These are phyloP conservation scores for Phialophora verrucosa DNA, from an alignment of 2,329 filamentous ascomycete species.

Conservation along the genomic window DNA sequence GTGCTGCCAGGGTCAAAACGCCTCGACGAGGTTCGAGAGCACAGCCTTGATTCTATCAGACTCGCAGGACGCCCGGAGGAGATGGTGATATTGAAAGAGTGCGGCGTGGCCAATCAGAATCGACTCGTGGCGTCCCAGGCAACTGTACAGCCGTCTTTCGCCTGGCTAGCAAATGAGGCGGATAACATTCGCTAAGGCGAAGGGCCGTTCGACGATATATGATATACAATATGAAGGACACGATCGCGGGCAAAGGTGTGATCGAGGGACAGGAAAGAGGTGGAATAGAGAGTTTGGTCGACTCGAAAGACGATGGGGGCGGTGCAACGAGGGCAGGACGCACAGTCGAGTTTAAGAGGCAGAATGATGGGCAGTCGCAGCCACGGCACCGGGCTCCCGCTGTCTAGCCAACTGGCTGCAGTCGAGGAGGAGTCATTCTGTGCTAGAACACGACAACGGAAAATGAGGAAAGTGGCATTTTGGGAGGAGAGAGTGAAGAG, in stretches of 20 bases:
- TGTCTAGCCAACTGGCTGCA: not conserved
- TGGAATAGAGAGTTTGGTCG: conserved; percentile 4
- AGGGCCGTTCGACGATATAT: not conserved
- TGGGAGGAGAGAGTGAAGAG: not conserved
- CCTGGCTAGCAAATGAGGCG: conserved; percentile 5
- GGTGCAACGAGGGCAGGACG: conserved; percentile 2
- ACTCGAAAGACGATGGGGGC: conserved; percentile 1
- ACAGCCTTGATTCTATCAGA: conserved; percentile 9
- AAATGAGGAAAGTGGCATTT: conserved; percentile 10
- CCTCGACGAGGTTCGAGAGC: not conserved
- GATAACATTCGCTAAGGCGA: conserved; percentile 2
- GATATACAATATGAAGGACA: not conserved
- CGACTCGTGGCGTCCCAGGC: not conserved
- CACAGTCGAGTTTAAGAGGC: conserved; percentile 1
- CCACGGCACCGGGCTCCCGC: conserved; percentile 1
- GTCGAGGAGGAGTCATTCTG: conserved; percentile 10
- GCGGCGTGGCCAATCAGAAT: conserved; percentile 6
- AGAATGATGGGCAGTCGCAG: not conserved
- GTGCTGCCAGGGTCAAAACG: not conserved
- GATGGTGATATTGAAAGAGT: not conserved
- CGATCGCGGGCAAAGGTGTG: not conserved
- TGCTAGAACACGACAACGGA: not conserved
- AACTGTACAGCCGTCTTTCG: conserved; percentile 2
- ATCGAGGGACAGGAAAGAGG: not conserved
- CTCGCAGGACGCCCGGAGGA: conserved; percentile 3